Conservation (phyloP, 805 yeast genomes). For the Yamadazyma philogaea region DNA sequence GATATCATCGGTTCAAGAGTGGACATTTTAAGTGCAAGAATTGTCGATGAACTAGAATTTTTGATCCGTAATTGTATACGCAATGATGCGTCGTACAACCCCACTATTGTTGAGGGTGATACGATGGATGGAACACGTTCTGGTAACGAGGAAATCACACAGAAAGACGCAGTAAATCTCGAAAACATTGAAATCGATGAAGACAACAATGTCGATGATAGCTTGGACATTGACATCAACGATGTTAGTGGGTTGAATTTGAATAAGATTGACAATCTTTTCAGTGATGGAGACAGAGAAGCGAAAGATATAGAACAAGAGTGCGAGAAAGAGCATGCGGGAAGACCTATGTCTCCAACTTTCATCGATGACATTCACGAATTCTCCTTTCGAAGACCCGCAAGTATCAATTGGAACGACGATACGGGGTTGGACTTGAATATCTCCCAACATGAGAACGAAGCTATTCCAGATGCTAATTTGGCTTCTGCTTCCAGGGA, state of each 20-base stretch:
- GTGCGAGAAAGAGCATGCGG: constrained; percentile 1
- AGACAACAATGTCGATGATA: constrained; percentile 13
- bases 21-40: constrained; percentile 68
- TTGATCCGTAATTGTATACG: constrained; percentile 45
- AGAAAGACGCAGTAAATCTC: constrained; percentile 10
- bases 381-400: constrained; percentile 34
- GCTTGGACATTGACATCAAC: constrained; percentile 27
- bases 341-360: constrained; percentile 7
- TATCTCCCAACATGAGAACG: neutral
- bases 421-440: constrained; percentile 17
- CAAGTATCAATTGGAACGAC: constrained; percentile 44
- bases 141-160: neutral
- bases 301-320: constrained; percentile 1
- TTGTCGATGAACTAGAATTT: constrained; percentile 64
- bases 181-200: constrained; percentile 2
- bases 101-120: constrained; percentile 20
- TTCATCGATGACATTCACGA: constrained; percentile 19
- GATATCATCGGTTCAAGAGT: constrained; percentile 35
- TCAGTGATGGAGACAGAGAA: constrained; percentile 22
- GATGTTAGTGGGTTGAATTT: constrained; percentile 40
- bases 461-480: constrained; percentile 4
- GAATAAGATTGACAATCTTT: constrained; percentile 34
- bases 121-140: constrained; percentile 14
- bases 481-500: constrained; percentile 1
- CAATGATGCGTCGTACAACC: constrained; percentile 16